Base-by-base conservation (phyloP, 2,329 filamentous ascomycete genomes). In the Colletotrichum abscissum region DNA sequence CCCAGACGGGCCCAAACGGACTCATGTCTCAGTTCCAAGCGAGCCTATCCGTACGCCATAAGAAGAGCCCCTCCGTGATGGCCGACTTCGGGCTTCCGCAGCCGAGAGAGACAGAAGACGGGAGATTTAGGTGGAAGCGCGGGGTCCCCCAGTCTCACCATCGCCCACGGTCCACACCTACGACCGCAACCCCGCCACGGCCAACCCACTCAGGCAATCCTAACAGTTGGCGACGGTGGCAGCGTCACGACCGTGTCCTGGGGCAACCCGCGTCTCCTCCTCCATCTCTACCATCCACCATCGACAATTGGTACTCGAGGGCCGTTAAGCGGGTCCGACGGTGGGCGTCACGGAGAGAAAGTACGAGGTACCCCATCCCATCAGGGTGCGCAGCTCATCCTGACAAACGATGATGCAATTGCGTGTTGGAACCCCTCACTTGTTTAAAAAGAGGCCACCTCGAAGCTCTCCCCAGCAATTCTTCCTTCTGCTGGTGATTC, bases 381-480 rank as follows among this genome's bases (percentile, higher is more conserved):
- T 73, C 70, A 70, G 56, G 70, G 70, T 73, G 58, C 56, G 67
- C 70, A 65, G 38, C 67, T 73, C 67, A 73, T 70, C 46, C 70
- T 62, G 70, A 70, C 70, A 73, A 70, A 70, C 71, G n/a, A 73
- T 73, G 67, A 73, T 73, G 71, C 71, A 73, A 73, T 73, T 26
- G 26, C 22, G 3, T 56, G 52, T 46, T 60, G 46, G 60, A 56
- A 60, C 71, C 71, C 71, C 71, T 73, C 71, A 66, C 67, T 59
- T 65, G n/a, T 42, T 55, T 66, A 35, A 54, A 35, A 58, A 58
- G 49, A 62, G 24, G 71, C 54, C 60, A 46, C 52, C 66, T 72
- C 8, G 24, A 46, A 62, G 42, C 28, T 26, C 63, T n/a, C 59
- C 2, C 24, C 16, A 5, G 5, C n/a, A 4, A 6, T 0, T 26